Conservation (phyloP, 2,329 filamentous ascomycete genomes). For the Hymenoscyphus linearis region DNA sequence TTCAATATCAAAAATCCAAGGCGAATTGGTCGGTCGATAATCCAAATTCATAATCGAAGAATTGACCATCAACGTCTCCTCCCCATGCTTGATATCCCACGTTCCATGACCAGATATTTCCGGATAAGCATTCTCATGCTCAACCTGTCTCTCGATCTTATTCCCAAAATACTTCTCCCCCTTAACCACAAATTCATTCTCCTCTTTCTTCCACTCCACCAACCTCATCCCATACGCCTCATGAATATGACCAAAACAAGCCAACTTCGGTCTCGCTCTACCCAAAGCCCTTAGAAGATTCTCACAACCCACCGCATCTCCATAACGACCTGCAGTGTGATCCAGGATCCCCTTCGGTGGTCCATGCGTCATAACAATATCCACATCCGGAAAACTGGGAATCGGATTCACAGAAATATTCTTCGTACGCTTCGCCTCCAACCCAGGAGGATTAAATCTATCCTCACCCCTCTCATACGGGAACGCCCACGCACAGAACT, state of each 20-base stretch:
- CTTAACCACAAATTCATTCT: slow-evolving; percentile 24
- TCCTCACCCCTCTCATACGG: slow-evolving; percentile 20
- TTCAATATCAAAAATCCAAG: slow-evolving; percentile 46
- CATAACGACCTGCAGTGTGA: slow-evolving; percentile 8
- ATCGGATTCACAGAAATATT: slow-evolving; percentile 9
- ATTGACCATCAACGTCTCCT: slow-evolving; percentile 54
- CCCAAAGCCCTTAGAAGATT: slow-evolving; percentile 45
- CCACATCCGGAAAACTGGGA: slow-evolving; percentile 26
- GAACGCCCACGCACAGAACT: slow-evolving; percentile 25
- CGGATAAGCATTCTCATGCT: slow-evolving; percentile 34
- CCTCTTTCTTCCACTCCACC: slow-evolving; percentile 40
- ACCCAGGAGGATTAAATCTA: slow-evolving; percentile 17
- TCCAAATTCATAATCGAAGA: slow-evolving; percentile 41
- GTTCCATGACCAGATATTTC: slow-evolving; percentile 21
- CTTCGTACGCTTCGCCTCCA: not conserved
- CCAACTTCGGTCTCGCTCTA: slow-evolving; percentile 44
- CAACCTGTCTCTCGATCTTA: slow-evolving; percentile 24
- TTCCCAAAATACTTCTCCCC: slow-evolving; percentile 26
- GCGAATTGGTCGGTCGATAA: slow-evolving; percentile 40
- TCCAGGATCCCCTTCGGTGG: slow-evolving; percentile 48
- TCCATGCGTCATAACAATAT: slow-evolving; percentile 55
- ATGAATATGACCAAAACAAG: slow-evolving; percentile 58
- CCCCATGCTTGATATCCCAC: slow-evolving; percentile 31
- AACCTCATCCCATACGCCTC: slow-evolving; percentile 47
- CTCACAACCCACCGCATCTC: slow-evolving; percentile 40